Evolutionary conservation across 495 filamentous ascomycete species (phyloP).

Genomic region (Penicillium chermesinum): DNA sequence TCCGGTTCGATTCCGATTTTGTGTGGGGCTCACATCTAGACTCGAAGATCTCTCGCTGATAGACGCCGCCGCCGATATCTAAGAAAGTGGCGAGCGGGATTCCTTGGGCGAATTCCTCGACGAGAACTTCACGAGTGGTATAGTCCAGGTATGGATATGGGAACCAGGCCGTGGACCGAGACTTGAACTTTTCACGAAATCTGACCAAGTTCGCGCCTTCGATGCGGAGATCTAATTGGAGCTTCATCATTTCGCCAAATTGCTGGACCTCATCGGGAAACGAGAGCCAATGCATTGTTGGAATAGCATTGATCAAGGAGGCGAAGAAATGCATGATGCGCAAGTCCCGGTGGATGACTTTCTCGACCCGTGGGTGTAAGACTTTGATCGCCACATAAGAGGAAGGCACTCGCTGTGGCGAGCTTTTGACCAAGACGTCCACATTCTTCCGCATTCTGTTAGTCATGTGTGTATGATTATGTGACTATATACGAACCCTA

Average conservation of each 20-base stretch:
- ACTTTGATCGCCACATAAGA: constrained; percentile 96
- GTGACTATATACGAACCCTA: no score
- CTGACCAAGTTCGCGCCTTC: constrained; percentile 83
- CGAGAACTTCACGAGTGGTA: constrained; percentile 83
- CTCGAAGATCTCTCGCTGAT: constrained; percentile 94
- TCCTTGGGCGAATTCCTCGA: constrained; percentile 94
- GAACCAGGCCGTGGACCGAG: constrained; percentile 89
- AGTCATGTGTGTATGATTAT: no score
- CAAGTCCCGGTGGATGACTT: constrained; percentile 80
- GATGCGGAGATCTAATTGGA: constrained; percentile 93
- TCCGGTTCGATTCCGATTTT: no score
- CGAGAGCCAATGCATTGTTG: constrained; percentile 96
- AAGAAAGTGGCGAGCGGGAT: constrained; percentile 89
- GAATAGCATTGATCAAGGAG: constrained; percentile 73
- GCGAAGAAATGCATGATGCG: constrained; percentile 95
- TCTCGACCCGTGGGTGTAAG: constrained; percentile 85
- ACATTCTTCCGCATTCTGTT: constrained; percentile 78
- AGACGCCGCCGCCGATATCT: constrained; percentile 84
- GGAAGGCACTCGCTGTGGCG: constrained; percentile 79
- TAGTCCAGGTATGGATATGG: constrained; percentile 90
- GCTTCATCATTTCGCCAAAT: constrained; percentile 97
- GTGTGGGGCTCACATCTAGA: no score
- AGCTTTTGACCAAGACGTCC: constrained; percentile 77
- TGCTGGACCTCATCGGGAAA: constrained; percentile 90
- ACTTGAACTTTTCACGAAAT: constrained; percentile 87